Conservation (phyloP, 768 basidiomycete genomes). For the Phallus indusiatus region DNA sequence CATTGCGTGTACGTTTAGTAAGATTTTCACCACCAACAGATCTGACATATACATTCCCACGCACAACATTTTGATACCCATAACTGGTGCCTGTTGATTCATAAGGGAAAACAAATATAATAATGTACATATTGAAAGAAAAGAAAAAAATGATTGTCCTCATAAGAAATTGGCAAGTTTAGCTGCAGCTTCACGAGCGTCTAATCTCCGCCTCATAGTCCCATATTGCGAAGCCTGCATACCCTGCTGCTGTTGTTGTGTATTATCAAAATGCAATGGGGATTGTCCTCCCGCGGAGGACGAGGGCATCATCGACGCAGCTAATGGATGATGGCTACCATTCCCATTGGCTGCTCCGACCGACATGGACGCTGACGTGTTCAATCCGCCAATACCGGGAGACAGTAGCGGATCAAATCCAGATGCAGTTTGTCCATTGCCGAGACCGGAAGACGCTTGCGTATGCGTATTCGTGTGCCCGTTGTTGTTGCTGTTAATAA, state of each 20-base stretch:
- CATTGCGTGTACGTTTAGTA: too few species aligned
- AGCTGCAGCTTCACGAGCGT: slow-evolving; percentile 79
- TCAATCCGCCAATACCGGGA: slow-evolving; percentile 3
- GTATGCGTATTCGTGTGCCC: background rate
- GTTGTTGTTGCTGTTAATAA: too few species aligned
- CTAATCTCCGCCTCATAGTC: slow-evolving; percentile 57
- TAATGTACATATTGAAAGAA: background rate
- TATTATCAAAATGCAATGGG: too few species aligned
- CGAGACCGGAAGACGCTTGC: slow-evolving; percentile 31
- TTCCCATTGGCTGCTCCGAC: slow-evolving; percentile 13
- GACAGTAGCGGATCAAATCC: slow-evolving; percentile 23
- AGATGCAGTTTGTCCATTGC: slow-evolving; percentile 25
- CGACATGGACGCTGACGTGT: slow-evolving; percentile 12
- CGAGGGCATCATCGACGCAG: slow-evolving; percentile 10
- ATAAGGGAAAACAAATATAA: too few species aligned
- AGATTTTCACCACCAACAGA: too few species aligned
- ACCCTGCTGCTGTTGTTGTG: slow-evolving; percentile 12
- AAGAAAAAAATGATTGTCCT: background rate
- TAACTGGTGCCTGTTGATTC: too few species aligned
- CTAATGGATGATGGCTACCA: slow-evolving; percentile 10
- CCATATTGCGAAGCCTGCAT: slow-evolving; percentile 50
- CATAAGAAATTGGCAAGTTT: slow-evolving; percentile 64
- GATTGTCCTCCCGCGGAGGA: slow-evolving; percentile 7
- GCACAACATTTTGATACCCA: too few species aligned
- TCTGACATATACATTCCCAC: too few species aligned